These are phyloP conservation scores for Salmacisia buchloeana DNA, from an alignment of 1,284 basidiomycete species.

Conservation along the genomic window DNA sequence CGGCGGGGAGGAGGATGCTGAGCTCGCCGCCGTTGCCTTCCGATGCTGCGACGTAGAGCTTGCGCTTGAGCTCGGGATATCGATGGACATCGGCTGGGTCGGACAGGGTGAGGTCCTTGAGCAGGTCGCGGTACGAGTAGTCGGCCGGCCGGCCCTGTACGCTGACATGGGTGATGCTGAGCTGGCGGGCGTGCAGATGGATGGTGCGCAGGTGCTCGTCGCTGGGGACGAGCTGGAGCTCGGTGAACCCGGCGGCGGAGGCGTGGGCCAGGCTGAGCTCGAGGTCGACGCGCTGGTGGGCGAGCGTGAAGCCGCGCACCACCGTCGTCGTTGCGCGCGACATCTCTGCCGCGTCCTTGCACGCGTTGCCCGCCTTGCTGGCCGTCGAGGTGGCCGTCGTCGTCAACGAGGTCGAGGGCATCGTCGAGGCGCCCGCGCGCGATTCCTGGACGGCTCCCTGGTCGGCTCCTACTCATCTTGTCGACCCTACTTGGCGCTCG, in stretches of 20 bases:
- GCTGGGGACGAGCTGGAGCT: slow-evolving; percentile 76
- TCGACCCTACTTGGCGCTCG: too few relatives aligned
- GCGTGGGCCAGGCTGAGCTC: slow-evolving; percentile 73
- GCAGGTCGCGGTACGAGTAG: slow-evolving; percentile 70
- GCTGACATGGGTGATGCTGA: slow-evolving; percentile 67
- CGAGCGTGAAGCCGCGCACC: slow-evolving; percentile 42
- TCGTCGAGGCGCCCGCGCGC: too few relatives aligned
- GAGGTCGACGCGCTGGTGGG: slow-evolving; percentile 81
- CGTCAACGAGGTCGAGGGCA: too few relatives aligned
- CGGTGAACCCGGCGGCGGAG: slow-evolving; percentile 61
- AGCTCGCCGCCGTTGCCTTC: slow-evolving; percentile 91
- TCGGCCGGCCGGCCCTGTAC: slow-evolving; percentile 58
- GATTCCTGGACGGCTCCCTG: too few relatives aligned
- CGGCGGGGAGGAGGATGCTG: slow-evolving; percentile 78
- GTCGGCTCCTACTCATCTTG: too few relatives aligned
- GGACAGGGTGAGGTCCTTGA: slow-evolving; percentile 66
- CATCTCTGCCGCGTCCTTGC: neutral
- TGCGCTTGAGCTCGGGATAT: slow-evolving; percentile 89
- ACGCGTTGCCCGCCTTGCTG: too few relatives aligned
- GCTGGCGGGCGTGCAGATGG: slow-evolving; percentile 76
- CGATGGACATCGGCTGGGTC: slow-evolving; percentile 68
- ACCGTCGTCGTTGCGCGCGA: neutral
- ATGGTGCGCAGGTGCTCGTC: slow-evolving; percentile 70
- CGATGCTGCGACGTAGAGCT: slow-evolving; percentile 78
- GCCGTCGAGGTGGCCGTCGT: too few relatives aligned